Evolutionary conservation across 2,329 filamentous ascomycete genomes (phyloP).

Genomic region (Aspergillus vadensis): DNA sequence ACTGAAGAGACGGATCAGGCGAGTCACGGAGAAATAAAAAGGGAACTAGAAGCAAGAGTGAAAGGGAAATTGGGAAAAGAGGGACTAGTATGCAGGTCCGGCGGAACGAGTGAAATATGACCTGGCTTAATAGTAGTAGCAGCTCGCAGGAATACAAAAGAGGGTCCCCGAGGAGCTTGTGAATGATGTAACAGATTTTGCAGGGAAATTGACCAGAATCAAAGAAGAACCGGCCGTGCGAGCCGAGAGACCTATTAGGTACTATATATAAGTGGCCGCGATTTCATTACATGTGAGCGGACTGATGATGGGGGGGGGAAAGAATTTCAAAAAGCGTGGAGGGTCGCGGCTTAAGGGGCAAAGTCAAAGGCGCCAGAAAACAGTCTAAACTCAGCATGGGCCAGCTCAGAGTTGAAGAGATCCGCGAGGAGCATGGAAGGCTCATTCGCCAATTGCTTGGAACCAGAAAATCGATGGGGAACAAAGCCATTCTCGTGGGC

Average conservation of each 20-base stretch:
- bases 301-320: background rate
- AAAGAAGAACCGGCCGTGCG: background rate
- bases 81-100: background rate
- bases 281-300: background rate
- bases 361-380: background rate
- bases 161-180: background rate
- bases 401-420: slow-evolving; percentile 2
- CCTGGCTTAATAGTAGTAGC: background rate
- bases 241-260: background rate
- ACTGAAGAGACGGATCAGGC: background rate
- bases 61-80: background rate
- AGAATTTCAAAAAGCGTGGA: slow-evolving; percentile 1
- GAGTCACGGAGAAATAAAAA: background rate
- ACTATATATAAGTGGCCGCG: background rate
- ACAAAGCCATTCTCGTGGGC: background rate
- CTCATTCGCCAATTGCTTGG: background rate
- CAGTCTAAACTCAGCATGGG: slow-evolving; percentile 3
- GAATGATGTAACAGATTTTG: background rate
- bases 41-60: too few species aligned
- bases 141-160: background rate
- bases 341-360: slow-evolving; percentile 1
- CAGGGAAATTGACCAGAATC: background rate
- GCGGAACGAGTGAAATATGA: background rate
- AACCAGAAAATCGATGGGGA: background rate
- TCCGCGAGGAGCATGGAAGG: slow-evolving; percentile 1